Percentiles rank a stretch among this genome's conserved stretches.
phyloP scores from a whole-genome alignment of 2,329 filamentous ascomycete species.

The Mycosphaerella sp. region DNA sequence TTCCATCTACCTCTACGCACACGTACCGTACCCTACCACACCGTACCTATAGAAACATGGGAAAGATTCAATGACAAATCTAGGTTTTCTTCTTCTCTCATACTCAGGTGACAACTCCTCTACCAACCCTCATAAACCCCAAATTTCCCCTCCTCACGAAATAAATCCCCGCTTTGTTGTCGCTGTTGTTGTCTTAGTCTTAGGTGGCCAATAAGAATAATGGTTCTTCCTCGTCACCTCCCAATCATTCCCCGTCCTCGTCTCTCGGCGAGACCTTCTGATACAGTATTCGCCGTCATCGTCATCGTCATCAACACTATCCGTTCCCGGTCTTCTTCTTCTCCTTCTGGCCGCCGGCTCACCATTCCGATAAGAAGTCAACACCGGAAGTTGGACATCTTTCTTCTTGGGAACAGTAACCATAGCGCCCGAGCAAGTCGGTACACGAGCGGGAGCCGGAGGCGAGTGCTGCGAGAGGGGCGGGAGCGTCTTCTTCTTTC shows the following conservation, averaged over 20 bases:
- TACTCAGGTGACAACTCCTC: no score
- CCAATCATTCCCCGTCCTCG: neutral
- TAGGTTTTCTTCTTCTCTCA: no score
- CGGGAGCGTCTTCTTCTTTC: no score
- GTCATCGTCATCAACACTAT: neutral
- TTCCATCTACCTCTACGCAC: no score
- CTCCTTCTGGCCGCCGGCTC: neutral
- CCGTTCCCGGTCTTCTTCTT: neutral
- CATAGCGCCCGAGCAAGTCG: neutral
- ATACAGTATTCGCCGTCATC: slow-evolving; percentile 4
- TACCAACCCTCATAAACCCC: no score
- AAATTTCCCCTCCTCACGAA: no score
- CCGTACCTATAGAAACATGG: no score
- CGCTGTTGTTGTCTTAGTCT: no score
- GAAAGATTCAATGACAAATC: no score
- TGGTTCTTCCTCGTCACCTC: slow-evolving; percentile 1
- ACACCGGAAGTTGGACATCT: neutral
- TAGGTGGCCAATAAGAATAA: slow-evolving; percentile 13
- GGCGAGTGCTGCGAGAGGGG: neutral
- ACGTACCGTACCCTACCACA: no score
- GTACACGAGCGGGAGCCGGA: neutral
- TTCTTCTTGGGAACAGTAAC: neutral
- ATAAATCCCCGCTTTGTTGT: no score
- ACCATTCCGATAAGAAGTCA: neutral
- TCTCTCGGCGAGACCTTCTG: slow-evolving; percentile 6